These are phyloP conservation scores for Lactifluus rugatus DNA, from an alignment of 768 basidiomycete species.

Conservation along the genomic window DNA sequence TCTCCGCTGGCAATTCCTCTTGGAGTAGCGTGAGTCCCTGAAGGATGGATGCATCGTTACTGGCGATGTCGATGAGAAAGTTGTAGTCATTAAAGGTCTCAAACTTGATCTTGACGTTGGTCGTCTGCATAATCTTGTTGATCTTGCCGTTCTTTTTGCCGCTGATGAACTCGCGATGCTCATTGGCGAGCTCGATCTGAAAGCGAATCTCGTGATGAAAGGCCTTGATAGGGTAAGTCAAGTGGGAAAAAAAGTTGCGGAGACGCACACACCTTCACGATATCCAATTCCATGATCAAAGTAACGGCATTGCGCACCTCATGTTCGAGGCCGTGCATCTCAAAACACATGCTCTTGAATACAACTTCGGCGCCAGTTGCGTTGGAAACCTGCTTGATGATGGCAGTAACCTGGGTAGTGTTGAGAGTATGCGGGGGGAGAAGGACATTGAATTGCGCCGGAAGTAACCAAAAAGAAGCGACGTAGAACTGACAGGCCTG, in stretches of 20 bases:
- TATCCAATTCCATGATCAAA: slow-evolving; percentile 83
- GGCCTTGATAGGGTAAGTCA: slow-evolving; percentile 35
- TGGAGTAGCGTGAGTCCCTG: slow-evolving; percentile 84
- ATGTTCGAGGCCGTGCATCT: slow-evolving; percentile 88
- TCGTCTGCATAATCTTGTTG: slow-evolving; percentile 98
- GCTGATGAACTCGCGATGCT: slow-evolving; percentile 96
- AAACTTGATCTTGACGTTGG: slow-evolving; percentile 97
- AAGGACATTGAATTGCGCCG: slow-evolving; percentile 86
- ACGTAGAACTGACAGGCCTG: slow-evolving; percentile 94
- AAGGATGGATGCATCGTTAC: slow-evolving; percentile 73
- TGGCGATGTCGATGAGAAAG: slow-evolving; percentile 86
- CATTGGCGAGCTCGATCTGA: slow-evolving; percentile 95
- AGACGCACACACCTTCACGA: slow-evolving; percentile 61
- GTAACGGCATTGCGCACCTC: slow-evolving; percentile 81
- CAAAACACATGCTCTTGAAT: slow-evolving; percentile 96
- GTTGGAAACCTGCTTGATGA: slow-evolving; percentile 81
- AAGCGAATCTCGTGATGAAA: slow-evolving; percentile 98
- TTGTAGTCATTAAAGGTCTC: slow-evolving; percentile 97
- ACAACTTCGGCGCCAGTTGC: slow-evolving; percentile 88
- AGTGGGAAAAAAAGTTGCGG: not conserved
- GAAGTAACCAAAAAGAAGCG: slow-evolving; percentile 95
- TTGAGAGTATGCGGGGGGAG: slow-evolving; percentile 76
- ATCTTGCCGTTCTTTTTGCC: slow-evolving; percentile 99
- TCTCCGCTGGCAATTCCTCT: slow-evolving; percentile 97
- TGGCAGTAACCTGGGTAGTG: slow-evolving; percentile 67